phyloP scores from a whole-genome alignment of 257 asterid species.

The Scutellaria galericulata region DNA sequence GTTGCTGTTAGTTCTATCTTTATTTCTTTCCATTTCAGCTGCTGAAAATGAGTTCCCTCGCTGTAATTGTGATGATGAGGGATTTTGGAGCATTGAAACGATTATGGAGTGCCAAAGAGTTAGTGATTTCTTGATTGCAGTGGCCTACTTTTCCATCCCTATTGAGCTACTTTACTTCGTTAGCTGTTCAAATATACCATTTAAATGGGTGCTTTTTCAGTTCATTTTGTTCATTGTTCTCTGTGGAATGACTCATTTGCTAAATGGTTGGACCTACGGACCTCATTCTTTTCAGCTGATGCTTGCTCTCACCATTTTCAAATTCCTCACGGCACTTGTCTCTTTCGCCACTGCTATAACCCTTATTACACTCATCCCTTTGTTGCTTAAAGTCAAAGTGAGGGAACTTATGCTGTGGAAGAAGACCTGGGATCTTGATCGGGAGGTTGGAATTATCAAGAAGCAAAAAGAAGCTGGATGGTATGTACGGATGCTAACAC shows the following conservation, averaged over 20 bases:
- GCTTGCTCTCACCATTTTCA: slow-evolving; percentile 83
- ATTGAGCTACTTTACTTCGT: slow-evolving; percentile 90
- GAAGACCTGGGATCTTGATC: slow-evolving; percentile 88
- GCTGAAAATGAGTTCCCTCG: slow-evolving; percentile 55
- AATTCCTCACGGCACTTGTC: slow-evolving; percentile 80
- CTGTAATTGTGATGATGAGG: slow-evolving; percentile 82
- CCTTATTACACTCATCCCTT: slow-evolving; percentile 72
- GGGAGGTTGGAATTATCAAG: slow-evolving; percentile 76
- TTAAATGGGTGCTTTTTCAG: slow-evolving; percentile 89
- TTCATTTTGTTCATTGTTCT: slow-evolving; percentile 86
- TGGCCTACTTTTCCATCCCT: slow-evolving; percentile 96
- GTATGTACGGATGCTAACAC: slow-evolving; percentile 96
- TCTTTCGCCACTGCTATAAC: slow-evolving; percentile 89
- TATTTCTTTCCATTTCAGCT: slow-evolving; percentile 45
- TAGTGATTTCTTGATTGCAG: slow-evolving; percentile 86
- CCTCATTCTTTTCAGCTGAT: slow-evolving; percentile 84
- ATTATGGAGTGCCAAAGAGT: slow-evolving; percentile 74
- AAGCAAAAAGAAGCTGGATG: slow-evolving; percentile 73
- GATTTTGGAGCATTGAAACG: slow-evolving; percentile 72
- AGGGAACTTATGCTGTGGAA: slow-evolving; percentile 80
- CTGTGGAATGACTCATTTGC: slow-evolving; percentile 96
- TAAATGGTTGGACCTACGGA: slow-evolving; percentile 88
- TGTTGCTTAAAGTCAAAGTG: slow-evolving; percentile 78
- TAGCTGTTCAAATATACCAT: slow-evolving; percentile 79
- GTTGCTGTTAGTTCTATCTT: slow-evolving; percentile 48